Base-by-base conservation (phyloP, 306 rosid genomes). In the Elaeagnus macrophylla region DNA sequence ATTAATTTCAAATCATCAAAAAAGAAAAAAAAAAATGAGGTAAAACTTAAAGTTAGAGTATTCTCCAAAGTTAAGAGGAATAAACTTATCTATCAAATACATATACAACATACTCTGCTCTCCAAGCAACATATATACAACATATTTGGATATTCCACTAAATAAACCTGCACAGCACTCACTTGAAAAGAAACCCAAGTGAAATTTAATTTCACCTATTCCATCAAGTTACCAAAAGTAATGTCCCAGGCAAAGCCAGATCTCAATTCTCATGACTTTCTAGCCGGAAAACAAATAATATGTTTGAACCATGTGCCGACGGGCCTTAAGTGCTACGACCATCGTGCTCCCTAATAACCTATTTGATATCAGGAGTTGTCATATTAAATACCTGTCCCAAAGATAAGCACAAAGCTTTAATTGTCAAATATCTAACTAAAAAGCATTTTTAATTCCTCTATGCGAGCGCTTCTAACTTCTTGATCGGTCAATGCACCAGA, bases 401-500 rank as follows among this genome's bases (percentile, higher is more conserved):
- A 45, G 7, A 17, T 45, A 17, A 45, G 14, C 7, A 8, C n/a
- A 45, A 45, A 45, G 8, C 49, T 45, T 7, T 11, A 12, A 45
- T 6, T 45, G n/a, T 13, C 7, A 7, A 13, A 45, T 0, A n/a
- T 15, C 74, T 80, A 83, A 37, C 94, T 80, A 51, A 90, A 90
- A 53, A 90, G 88, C 95, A 90, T 86, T 78, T 86, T 90, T 59
- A 90, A 53, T 77, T 90, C 95, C 76, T 90, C 97, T 13, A 90
- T 74, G 3, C 97, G 84, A n/a, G 96, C 95, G 39, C 76, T 68
- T 71, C 94, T 81, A 65, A 91, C 89, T 75, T 90, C 97, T 76
- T 86, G 97, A 79, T 86, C 97, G 2, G 95, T 90, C 59, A 90
- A 76, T 64, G 97, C 97, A 59, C 95, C 95, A 3, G 95, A 78